Evolutionary conservation across 2,329 filamentous ascomycete species (phyloP).

Genomic region (Penicillium brevicompactum): DNA sequence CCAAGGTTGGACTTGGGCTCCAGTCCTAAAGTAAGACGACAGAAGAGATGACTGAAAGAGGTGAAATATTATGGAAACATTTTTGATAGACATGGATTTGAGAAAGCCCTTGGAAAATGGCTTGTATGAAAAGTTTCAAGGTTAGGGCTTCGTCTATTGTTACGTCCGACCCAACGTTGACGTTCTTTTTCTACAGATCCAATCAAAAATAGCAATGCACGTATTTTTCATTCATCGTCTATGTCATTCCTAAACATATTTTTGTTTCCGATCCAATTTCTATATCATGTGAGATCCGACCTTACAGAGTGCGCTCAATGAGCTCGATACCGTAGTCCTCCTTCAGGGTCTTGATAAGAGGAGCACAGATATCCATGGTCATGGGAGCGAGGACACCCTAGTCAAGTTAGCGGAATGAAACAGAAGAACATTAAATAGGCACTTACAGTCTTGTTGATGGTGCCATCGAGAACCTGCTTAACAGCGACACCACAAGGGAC

Average conservation of each 20-base stretch:
- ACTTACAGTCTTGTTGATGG: conserved; percentile 62
- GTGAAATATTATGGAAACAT: too few relatives aligned
- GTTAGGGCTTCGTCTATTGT: too few relatives aligned
- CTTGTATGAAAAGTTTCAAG: too few relatives aligned
- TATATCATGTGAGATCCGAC: background rate
- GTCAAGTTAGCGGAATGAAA: background rate
- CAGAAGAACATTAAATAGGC: background rate
- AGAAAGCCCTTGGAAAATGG: too few relatives aligned
- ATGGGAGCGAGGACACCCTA: conserved; percentile 75
- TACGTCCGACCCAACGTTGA: too few relatives aligned
- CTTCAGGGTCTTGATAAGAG: conserved; percentile 76
- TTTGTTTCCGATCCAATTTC: background rate
- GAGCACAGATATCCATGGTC: conserved; percentile 68
- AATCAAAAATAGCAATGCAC: conserved; percentile 5
- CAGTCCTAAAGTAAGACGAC: too few relatives aligned
- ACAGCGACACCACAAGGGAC: conserved; percentile 75
- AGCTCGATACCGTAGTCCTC: conserved; percentile 74
- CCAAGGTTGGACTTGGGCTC: too few relatives aligned
- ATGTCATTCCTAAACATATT: conserved; percentile 8
- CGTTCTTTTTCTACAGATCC: background rate
- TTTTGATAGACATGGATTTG: too few relatives aligned
- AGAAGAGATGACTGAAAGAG: too few relatives aligned
- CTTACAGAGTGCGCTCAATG: conserved; percentile 64
- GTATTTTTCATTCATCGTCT: conserved; percentile 13
- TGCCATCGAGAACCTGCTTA: conserved; percentile 75